Conservation (phyloP, 495 filamentous ascomycete species). For the Talaromyces borbonicus region DNA sequence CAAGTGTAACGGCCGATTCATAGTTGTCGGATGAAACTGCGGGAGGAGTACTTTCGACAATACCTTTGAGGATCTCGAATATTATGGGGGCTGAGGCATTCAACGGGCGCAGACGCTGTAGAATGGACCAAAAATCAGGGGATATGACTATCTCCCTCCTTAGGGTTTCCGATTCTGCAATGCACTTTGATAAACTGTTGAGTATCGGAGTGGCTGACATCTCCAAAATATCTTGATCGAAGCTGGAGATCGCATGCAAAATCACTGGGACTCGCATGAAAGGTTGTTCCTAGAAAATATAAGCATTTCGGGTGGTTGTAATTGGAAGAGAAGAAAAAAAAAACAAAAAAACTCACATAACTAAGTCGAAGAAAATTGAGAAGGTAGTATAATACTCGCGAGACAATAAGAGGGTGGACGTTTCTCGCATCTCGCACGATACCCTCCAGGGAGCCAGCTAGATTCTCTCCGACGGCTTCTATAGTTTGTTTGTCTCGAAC, state of each 20-base stretch:
- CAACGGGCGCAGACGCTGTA: conserved; percentile 61
- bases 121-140: conserved; percentile 93
- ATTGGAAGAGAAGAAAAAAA: too few species aligned
- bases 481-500: conserved; percentile 67
- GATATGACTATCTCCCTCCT: conserved; percentile 90
- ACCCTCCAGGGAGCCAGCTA: conserved; percentile 69
- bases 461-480: conserved; percentile 58
- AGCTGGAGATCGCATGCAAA: conserved; percentile 81
- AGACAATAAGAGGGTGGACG: conserved; percentile 70
- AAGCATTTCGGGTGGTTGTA: too few species aligned
- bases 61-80: conserved; percentile 70
- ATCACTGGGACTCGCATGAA: conserved; percentile 89
- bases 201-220: conserved; percentile 66
- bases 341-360: conserved; percentile 58
- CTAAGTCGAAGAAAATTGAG: conserved; percentile 74
- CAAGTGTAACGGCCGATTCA: conserved; percentile 66
- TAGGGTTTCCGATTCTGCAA: conserved; percentile 62
- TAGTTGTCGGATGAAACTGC: conserved; percentile 94
- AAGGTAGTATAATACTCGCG: conserved; percentile 77
- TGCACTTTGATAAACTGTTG: conserved; percentile 70
- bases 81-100: conserved; percentile 62
- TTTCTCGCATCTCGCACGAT: conserved; percentile 69
- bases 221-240: conserved; percentile 65
- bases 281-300: conserved; percentile 60
- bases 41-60: conserved; percentile 54